Evolutionary conservation across 176 grass and related monocot species (phyloP).

Genomic region (Ananas comosus): DNA sequence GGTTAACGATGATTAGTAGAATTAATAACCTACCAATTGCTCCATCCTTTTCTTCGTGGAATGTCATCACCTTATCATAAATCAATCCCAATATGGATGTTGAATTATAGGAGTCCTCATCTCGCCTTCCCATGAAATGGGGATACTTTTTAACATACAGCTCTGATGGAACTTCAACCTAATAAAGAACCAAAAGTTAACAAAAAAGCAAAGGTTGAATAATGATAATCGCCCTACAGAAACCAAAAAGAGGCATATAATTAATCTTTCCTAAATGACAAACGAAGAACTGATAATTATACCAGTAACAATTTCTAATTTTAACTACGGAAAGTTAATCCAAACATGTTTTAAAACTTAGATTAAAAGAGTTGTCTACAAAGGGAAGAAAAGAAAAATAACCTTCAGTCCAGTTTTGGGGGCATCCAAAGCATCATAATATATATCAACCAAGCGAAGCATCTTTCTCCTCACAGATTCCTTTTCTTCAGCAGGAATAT

Average conservation of each 20-base stretch:
- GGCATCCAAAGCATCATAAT: conserved; percentile 71
- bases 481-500: conserved; percentile 15
- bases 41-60: conserved; percentile 23
- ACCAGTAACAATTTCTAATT: too few relatives aligned
- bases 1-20: neutral
- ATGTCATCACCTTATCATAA: conserved; percentile 30
- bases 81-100: conserved; percentile 48
- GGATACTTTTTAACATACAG: conserved; percentile 42
- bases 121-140: conserved; percentile 44
- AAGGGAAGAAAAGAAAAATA: conserved; percentile 3
- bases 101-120: conserved; percentile 23
- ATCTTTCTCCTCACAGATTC: conserved; percentile 28
- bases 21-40: conserved; percentile 28
- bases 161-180: conserved; percentile 37
- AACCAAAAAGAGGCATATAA: neutral
- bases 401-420: conserved; percentile 51
- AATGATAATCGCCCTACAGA: neutral
- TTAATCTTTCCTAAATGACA: too few relatives aligned
- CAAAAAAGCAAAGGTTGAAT: neutral
- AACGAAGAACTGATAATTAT: neutral
- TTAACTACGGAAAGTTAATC: too few relatives aligned
- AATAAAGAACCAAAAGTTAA: conserved; percentile 6
- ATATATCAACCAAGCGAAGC: conserved; percentile 48
- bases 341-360: neutral
- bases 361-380: neutral